Base-by-base conservation (phyloP, 805 yeast genomes). In the Candida incommunis region DNA sequence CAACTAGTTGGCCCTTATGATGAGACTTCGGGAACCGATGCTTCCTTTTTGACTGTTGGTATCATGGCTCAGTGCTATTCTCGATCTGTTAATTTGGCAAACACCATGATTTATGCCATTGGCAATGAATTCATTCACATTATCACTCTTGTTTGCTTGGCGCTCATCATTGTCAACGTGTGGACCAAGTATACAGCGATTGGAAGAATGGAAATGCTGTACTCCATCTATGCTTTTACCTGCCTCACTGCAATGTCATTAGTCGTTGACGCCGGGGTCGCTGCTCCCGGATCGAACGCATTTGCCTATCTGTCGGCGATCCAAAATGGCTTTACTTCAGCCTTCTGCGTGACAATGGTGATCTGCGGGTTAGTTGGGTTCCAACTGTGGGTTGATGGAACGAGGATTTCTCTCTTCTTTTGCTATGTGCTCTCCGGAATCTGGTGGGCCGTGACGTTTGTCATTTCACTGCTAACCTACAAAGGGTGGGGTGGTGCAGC, bases 321-420 rank as follows among this genome's bases (percentile, higher is more conserved):
- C 4, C 96, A 90, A 60, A 59, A 80, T 21, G 95, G 90, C 0
- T 55, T 84, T 18, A 71, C 82, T 0, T 77, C 87, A 11, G 80
- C 83, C 0, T 71, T 79, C 26, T 82, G 94, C 56, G 69, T 80
- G 68, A 63, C 82, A 35, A 61, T 90, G 44, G 65, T 83, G 57
- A 67, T 76, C 44, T 80, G 81, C 48, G 96, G 96, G 3, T 58
- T 92, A 3, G 63, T 87, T 18, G 88, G 90, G 18, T 86, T 86
- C 61, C 92, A 87, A 61, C 64, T 88, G 27, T 92, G 95, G 94
- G 96, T 88, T 61, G 98, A 90, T 61, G 96, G 96, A 18, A 81
- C 95, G 1, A 57, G 61, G 16, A 67, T 58, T 46, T 78, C 95
- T 1, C 71, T 84, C 69, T 63, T 75, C 59, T 57, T 69, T 2